These are phyloP conservation scores for Trametes villosa DNA, from an alignment of 768 basidiomycete species.

Conservation along the genomic window DNA sequence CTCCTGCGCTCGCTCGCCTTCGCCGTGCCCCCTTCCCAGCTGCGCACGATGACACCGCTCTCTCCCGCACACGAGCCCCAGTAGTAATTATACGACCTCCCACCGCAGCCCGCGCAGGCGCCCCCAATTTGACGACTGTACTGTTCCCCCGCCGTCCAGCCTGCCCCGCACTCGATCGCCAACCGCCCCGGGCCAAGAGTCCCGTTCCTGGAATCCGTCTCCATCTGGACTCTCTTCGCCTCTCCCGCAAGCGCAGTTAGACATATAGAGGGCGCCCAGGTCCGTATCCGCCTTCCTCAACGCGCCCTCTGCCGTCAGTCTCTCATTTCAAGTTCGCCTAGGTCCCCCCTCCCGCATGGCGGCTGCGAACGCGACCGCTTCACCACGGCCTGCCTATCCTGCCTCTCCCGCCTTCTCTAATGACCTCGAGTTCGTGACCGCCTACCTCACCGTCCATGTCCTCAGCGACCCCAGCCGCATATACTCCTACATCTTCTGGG, in stretches of 20 bases:
- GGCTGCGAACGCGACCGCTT: constrained; percentile 15
- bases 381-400: constrained; percentile 39
- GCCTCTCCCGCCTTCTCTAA: constrained; percentile 49
- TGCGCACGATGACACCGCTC: constrained; percentile 8
- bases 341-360: constrained; percentile 11
- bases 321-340: constrained; percentile 1
- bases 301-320: not conserved
- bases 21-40: not conserved
- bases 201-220: constrained; percentile 6
- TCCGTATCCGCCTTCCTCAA: not conserved
- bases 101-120: not conserved
- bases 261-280: not conserved
- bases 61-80: not conserved
- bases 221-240: not conserved
- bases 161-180: not conserved
- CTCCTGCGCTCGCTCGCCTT: not conserved
- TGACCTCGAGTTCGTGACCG: constrained; percentile 54
- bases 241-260: not conserved
- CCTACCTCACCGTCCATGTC: constrained; percentile 61
- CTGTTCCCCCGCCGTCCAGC: not conserved
- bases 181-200: constrained; percentile 5
- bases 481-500: constrained; percentile 64
- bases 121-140: constrained; percentile 6
- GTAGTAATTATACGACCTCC: no score
- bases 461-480: constrained; percentile 55